These are phyloP conservation scores for Metarhizium robertsii DNA, from an alignment of 2,329 filamentous ascomycete species.

Conservation along the genomic window DNA sequence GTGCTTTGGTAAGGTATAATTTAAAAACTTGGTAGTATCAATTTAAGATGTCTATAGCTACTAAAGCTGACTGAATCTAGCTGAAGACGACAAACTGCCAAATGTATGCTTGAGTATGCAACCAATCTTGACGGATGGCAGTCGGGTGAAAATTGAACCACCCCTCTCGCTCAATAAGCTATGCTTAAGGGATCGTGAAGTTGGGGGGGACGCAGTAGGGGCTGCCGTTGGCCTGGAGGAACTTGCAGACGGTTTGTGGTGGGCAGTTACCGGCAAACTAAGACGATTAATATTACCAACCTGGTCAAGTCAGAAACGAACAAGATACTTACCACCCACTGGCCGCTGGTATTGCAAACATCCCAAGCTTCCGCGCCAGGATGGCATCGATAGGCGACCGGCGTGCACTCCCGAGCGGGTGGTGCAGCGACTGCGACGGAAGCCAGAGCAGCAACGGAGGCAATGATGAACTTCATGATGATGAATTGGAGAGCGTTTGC, in stretches of 20 bases:
- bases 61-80: too few relatives aligned
- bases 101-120: too few relatives aligned
- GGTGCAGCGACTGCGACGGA: conserved; percentile 9
- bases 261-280: conserved; percentile 25
- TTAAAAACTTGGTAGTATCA: too few relatives aligned
- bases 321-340: conserved; percentile 23
- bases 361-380: conserved; percentile 21
- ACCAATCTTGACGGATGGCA: too few relatives aligned
- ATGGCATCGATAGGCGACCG: conserved; percentile 26
- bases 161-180: background rate
- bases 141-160: background rate
- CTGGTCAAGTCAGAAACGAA: background rate
- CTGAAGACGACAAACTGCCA: too few relatives aligned
- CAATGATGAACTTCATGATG: conserved; percentile 22
- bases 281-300: background rate
- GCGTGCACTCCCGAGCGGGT: too few relatives aligned
- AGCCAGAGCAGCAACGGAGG: conserved; percentile 14
- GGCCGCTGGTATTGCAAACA: conserved; percentile 19
- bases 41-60: too few relatives aligned
- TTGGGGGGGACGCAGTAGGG: conserved; percentile 28
- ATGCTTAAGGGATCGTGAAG: conserved; percentile 10
- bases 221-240: conserved; percentile 23
- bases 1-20: too few relatives aligned
- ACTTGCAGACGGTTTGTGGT: conserved; percentile 26
- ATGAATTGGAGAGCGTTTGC: background rate